A percentile compares a stretch with the other conserved stretches of the same genome.
These are phyloP conservation scores for Chaetomium sp. DNA, from an alignment of 2,329 filamentous ascomycete species.

Conservation along the genomic window DNA sequence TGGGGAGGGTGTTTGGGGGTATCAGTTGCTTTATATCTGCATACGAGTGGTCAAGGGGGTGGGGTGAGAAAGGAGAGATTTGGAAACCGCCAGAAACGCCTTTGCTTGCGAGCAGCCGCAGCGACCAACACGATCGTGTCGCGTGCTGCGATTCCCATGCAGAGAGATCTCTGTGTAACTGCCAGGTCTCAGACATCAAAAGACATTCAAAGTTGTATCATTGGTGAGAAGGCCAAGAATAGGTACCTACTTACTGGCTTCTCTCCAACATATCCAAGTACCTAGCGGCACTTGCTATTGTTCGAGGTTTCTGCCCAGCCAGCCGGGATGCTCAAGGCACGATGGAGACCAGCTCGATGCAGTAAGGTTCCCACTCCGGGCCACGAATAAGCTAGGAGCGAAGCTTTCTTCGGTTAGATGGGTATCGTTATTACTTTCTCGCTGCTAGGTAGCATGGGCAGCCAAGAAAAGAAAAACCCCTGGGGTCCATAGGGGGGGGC, in stretches of 20 bases:
- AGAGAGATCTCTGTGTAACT: constrained; percentile 23
- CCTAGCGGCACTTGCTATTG: neutral
- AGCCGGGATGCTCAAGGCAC: neutral
- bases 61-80: constrained; percentile 9
- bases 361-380: neutral
- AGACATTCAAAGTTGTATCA: constrained; percentile 1
- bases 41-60: neutral
- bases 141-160: constrained; percentile 15
- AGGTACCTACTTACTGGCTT: constrained; percentile 4
- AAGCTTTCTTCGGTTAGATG: neutral
- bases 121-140: constrained; percentile 14
- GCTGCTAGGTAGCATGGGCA: neutral
- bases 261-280: too few relatives aligned
- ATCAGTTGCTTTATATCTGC: constrained; percentile 26
- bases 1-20: constrained; percentile 11
- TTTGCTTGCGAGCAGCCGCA: neutral
- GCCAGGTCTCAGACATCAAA: constrained; percentile 10
- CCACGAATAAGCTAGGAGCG: neutral
- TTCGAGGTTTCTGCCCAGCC: neutral
- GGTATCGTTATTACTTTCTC: neutral
- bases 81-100: neutral
- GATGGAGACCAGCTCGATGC: neutral
- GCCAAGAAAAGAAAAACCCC: constrained; percentile 9
- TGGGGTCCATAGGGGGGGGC: neutral
- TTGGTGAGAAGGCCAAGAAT: neutral